These are phyloP conservation scores for Melaleuca quinquenervia DNA, from an alignment of 345 rosid species.

Conservation along the genomic window DNA sequence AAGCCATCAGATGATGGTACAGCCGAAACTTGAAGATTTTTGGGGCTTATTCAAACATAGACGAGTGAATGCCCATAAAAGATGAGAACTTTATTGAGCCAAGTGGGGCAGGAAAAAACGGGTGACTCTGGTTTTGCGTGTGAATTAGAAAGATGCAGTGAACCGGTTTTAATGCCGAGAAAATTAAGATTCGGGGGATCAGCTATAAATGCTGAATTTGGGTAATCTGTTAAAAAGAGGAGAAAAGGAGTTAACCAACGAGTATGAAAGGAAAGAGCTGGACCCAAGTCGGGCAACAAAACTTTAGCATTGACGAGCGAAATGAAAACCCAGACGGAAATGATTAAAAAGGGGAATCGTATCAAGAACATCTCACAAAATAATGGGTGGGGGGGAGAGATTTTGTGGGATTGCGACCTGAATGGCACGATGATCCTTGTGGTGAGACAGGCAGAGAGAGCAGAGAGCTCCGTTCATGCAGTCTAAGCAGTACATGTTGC, in stretches of 20 bases:
- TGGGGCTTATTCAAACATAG: neutral
- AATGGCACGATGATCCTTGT: neutral
- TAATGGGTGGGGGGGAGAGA: neutral
- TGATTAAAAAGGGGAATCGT: neutral
- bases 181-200: neutral
- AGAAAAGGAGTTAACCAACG: neutral
- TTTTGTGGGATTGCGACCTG: neutral
- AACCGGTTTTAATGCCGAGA: neutral
- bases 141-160: neutral
- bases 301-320: neutral
- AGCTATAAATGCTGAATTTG: neutral
- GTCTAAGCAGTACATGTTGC: constrained; percentile 97
- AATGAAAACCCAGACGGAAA: neutral
- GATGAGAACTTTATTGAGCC: neutral
- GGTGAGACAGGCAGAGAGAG: constrained; percentile 2
- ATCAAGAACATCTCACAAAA: neutral
- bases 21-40: neutral
- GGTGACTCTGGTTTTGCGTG: neutral
- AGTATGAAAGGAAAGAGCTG: neutral
- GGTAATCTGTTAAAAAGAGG: neutral
- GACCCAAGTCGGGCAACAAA: neutral
- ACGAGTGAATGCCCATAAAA: neutral
- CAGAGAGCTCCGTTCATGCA: constrained; percentile 79
- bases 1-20: neutral
- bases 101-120: neutral